These are phyloP conservation scores for Andrographis paniculata DNA, from an alignment of 305 asterid genomes.

Conservation along the genomic window DNA sequence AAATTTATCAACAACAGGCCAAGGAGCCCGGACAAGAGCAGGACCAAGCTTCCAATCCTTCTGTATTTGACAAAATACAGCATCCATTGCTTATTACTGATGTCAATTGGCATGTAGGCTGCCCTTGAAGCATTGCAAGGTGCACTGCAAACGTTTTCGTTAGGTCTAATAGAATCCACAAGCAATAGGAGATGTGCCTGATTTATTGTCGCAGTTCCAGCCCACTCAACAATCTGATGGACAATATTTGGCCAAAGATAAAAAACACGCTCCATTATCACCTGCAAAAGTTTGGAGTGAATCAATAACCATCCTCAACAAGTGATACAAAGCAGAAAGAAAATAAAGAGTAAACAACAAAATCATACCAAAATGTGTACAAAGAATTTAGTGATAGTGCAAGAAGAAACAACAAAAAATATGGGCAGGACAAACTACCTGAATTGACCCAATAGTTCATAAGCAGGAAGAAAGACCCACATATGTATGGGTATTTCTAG, in stretches of 20 bases:
- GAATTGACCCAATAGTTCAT: conserved; percentile 85
- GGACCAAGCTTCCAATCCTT: conserved; percentile 92
- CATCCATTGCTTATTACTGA: conserved; percentile 93
- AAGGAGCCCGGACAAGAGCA: conserved; percentile 76
- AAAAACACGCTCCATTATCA: conserved; percentile 98
- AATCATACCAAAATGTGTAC: no score
- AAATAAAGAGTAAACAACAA: conserved; percentile 6
- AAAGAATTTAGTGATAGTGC: no score
- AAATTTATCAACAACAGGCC: conserved; percentile 90
- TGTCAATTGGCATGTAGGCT: conserved; percentile 87
- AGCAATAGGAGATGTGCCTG: conserved; percentile 86
- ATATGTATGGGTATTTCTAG: conserved; percentile 68
- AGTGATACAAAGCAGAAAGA: not conserved
- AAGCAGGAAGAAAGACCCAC: conserved; percentile 90
- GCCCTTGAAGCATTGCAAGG: conserved; percentile 77
- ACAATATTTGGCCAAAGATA: conserved; percentile 79
- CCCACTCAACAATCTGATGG: conserved; percentile 76
- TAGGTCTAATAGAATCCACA: conserved; percentile 90
- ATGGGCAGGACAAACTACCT: conserved; percentile 38
- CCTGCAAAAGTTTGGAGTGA: conserved; percentile 37
- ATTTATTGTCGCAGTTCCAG: conserved; percentile 86
- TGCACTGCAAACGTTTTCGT: conserved; percentile 66
- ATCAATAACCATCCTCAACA: conserved; percentile 17
- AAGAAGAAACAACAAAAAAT: conserved; percentile 3
- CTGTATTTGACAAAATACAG: conserved; percentile 83